Base-by-base conservation (phyloP, 768 basidiomycete species). In the Pleurotus citrinopileatus region DNA sequence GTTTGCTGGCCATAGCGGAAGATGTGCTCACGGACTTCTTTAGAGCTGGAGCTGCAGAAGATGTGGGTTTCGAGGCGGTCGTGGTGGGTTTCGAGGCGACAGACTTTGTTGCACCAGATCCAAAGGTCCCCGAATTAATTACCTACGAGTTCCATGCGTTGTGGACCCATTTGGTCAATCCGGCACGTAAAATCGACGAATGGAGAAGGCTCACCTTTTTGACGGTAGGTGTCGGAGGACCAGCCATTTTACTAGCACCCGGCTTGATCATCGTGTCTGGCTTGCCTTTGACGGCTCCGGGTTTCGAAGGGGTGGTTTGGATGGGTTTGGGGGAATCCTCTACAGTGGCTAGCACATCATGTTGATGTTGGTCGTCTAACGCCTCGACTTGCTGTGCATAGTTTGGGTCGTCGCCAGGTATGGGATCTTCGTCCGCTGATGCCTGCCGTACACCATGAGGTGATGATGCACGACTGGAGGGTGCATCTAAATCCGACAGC, bases 41-140 rank as follows among this genome's bases (percentile, higher is more conserved):
- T 56, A 75, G 61, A 42, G 68, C 59, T 13, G 64, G 52, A 36
- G 69, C 68, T 6, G 73, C 60, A 29, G 73, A 56, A n/a, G 72
- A 60, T 43, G 51, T 15, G 10, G 57, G 28, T 22, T 55, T 56
- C n/a, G 54, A 40, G n/a, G 55, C 57, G 10, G 62, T 44, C 9
- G 56, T 12, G 4, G 58, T 54, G 19, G 64, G 28, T 54, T 66
- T 69, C 55, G 60, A 58, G 34, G 61, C 34, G 34, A 59, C 53
- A 37, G 63, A 55, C 17, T 80, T 86, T 48, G 79, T 70, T 54
- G 73, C 60, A 58, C 84, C 83, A 64, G 79, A 60, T 58, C 83
- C 81, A 73, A 86, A 84, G 58, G 85, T 85, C 57, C 84, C 82
- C 54, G 84, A 79, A 67, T 71, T 83, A 61, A 84, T 72, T 54